Base-by-base conservation (phyloP, 768 basidiomycete species). In the Boletus subcaerulescens region DNA sequence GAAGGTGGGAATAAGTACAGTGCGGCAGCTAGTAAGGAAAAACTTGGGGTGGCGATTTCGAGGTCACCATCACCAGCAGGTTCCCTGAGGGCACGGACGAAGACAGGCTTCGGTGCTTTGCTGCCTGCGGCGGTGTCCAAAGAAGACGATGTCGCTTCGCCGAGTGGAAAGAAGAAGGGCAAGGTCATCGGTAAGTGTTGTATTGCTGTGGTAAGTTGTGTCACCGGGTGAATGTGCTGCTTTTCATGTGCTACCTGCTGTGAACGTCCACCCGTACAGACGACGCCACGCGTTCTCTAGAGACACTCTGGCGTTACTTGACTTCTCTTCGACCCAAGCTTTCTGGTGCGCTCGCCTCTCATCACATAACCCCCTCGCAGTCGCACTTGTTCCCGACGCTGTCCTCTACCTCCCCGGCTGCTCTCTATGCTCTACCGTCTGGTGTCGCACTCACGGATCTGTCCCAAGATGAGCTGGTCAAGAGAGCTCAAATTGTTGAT, bases 401-500 rank as follows among this genome's bases (percentile, higher is more conserved):
- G 3, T 91, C 91, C 0, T 83, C 87, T 53, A 80, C 82, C 1
- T 81, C 91, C 2, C 75, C 85, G 0, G 80, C 84, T 8, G 88
- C 95, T 39, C 81, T 98, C 12, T 86, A 93, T 48, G 76, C 78
- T 0, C 73, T 95, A 11, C 95, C 96, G 0, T 65, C 65, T 24
- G 86, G 90, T 56, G 77, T 83, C 0, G 86, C 92, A 0, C 73
- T 94, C 43, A 74, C 82, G 0, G 76, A 81, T 4, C 76, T 98
- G 20, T 87, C 84, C 1, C 87, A 94, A 3, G 91, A 91, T 56
- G 89, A 97, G 59, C 77, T 98, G 7, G 76, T 95, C 36, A 81
- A 91, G 18, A 91, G 88, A 52, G 93, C 94, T 1, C 95, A 98
- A 72, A 85, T 98, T 33, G 89, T 98, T 24, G 93, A 98, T 64